Percentiles rank a stretch among this genome's conserved stretches.
These are phyloP conservation scores for Candida berthetii DNA, from an alignment of 805 yeast genomes.

Conservation along the genomic window DNA sequence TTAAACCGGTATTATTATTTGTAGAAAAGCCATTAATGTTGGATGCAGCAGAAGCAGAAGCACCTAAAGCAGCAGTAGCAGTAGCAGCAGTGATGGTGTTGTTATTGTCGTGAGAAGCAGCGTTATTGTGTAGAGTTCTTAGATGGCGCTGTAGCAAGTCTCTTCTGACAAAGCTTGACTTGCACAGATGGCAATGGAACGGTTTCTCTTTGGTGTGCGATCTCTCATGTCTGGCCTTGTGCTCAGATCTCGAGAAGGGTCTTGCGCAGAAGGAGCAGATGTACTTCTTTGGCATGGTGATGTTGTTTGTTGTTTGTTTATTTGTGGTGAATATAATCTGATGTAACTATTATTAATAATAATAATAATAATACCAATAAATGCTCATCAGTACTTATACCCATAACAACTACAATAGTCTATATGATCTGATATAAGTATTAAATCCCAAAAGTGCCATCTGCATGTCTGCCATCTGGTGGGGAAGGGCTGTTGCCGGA, in stretches of 20 bases:
- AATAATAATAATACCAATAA: no score
- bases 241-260: constrained; percentile 76
- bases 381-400: neutral
- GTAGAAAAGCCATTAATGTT: neutral
- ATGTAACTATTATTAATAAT: neutral
- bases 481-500: neutral
- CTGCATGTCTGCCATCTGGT: neutral
- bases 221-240: constrained; percentile 70
- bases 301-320: neutral
- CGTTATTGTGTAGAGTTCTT: constrained; percentile 60
- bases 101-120: constrained; percentile 3
- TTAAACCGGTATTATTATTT: no score
- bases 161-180: constrained; percentile 69
- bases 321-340: neutral
- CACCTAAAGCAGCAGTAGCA: constrained; percentile 2
- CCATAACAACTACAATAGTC: neutral
- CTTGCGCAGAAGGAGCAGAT: constrained; percentile 77
- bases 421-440: neutral
- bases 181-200: constrained; percentile 64
- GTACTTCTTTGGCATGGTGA: constrained; percentile 24
- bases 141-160: constrained; percentile 74
- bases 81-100: constrained; percentile 19
- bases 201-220: constrained; percentile 81
- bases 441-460: neutral
- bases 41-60: neutral